Evolutionary conservation across 495 filamentous ascomycete species (phyloP), one percentile per base, ranked within the genome.

Genomic region (Aspergillus egyptiacus): DNA sequence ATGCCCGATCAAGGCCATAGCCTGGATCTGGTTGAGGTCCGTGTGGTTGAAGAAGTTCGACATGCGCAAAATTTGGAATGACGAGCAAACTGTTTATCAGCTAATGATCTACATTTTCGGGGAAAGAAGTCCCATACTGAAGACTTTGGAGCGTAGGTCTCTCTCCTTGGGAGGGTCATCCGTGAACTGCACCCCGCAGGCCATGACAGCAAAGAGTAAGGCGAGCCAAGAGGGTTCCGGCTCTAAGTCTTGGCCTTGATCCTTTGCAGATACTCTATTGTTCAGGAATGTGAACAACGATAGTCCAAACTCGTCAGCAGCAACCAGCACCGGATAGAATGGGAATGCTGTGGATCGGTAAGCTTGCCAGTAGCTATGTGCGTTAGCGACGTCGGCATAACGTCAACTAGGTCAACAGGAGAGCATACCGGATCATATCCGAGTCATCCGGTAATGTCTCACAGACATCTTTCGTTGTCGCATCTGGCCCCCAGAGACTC

Each of bases 171-270:
- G 56, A 2, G 82, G 79, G 10, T 82, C 74, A 57, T 80, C 75
- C 5, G 83, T 80, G 54, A 82, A 87, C 56, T 89, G 84, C 11
- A 78, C 82, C 13, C 84, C 84, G 39, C 83, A 84, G 0, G 83
- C 85, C 28, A 89, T 68, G 0, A 85, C 82, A n/a, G 83, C 83
- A 63, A 89, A 88, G 3, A 89, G 46, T 14, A 61, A 10, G 1
- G 58, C 58, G 20, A 61, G 30, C 54, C 54, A 61, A 2, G 58
- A 57, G 7, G 44, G 20, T 32, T 57, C 13, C 0, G 45, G 54
- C 6, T 46, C 48, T 37, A 3, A n/a, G 13, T 13, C 5, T 10
- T 31, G 8, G 14, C 25, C 19, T n/a, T n/a, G n/a, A n/a, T 46
- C 46, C 18, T 31, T 14, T 0, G 33, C 5, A n/a, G 35, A 35